Evolutionary conservation across 139 green algal genomes (phyloP).

Genomic region (Tetradesmus obliquus): DNA sequence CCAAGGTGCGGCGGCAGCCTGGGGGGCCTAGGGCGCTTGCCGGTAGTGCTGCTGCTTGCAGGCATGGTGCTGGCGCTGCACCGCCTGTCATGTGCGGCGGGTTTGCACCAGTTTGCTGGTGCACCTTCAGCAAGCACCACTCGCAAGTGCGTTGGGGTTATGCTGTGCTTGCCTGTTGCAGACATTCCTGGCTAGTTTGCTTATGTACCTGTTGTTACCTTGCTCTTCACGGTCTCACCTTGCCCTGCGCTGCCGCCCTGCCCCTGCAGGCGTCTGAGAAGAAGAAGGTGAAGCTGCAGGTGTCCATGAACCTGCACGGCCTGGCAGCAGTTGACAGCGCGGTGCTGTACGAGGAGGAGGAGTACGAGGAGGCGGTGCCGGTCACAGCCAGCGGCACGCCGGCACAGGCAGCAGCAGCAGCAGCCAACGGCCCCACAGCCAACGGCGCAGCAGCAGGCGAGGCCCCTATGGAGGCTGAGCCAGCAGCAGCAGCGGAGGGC

Average conservation of each 20-base stretch:
- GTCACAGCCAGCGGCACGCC: constrained; percentile 37
- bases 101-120: too few relatives aligned
- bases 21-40: too few relatives aligned
- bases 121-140: too few relatives aligned
- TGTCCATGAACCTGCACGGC: constrained; percentile 92
- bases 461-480: constrained; percentile 69
- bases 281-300: constrained; percentile 81
- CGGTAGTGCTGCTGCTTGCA: background rate
- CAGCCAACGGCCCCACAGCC: constrained; percentile 17
- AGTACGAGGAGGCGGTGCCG: constrained; percentile 73
- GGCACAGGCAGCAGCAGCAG: constrained; percentile 44
- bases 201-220: too few relatives aligned
- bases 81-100: too few relatives aligned
- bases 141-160: too few relatives aligned
- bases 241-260: background rate
- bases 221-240: background rate
- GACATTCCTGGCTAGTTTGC: too few relatives aligned
- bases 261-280: constrained; percentile 59
- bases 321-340: constrained; percentile 82
- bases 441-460: constrained; percentile 37
- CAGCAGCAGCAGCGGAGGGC: constrained; percentile 26
- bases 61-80: background rate
- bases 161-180: too few relatives aligned
- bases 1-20: constrained; percentile 49
- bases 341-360: constrained; percentile 81